phyloP scores from a whole-genome alignment of 371 early-diverging fungal genomes.

The Haplosporangium sp. region DNA sequence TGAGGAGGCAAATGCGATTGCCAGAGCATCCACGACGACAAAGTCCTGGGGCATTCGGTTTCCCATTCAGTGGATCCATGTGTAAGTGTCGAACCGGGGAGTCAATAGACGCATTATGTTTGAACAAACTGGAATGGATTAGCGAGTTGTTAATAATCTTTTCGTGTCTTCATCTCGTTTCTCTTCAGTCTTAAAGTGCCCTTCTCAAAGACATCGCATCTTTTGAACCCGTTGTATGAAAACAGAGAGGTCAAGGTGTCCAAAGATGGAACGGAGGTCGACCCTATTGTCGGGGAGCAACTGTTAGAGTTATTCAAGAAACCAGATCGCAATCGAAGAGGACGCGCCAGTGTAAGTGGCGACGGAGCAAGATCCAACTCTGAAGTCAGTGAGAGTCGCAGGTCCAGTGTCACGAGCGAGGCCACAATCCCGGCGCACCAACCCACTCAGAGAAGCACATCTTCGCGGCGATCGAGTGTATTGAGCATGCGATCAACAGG shows the following conservation, averaged over 20 bases:
- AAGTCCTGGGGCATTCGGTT: slow-evolving; percentile 51
- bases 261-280: slow-evolving; percentile 67
- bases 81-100: slow-evolving; percentile 19
- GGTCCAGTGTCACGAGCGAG: slow-evolving; percentile 35
- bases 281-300: slow-evolving; percentile 58
- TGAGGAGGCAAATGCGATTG: slow-evolving; percentile 39
- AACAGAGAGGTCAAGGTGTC: slow-evolving; percentile 64
- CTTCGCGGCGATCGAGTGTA: slow-evolving; percentile 40
- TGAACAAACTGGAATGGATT: background rate
- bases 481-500: slow-evolving; percentile 35
- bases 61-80: slow-evolving; percentile 43
- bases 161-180: background rate
- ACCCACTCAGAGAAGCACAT: slow-evolving; percentile 20
- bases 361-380: slow-evolving; percentile 24
- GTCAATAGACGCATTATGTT: background rate
- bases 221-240: slow-evolving; percentile 62
- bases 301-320: slow-evolving; percentile 56
- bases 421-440: slow-evolving; percentile 10
- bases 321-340: slow-evolving; percentile 4
- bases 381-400: slow-evolving; percentile 35
- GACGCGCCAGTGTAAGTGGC: slow-evolving; percentile 24
- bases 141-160: background rate
- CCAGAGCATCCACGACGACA: slow-evolving; percentile 40
- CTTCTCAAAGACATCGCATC: slow-evolving; percentile 58
- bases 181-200: slow-evolving; percentile 58